phyloP scores from a whole-genome alignment of 805 yeast genomes.

The Pichia gijzeniarum region DNA sequence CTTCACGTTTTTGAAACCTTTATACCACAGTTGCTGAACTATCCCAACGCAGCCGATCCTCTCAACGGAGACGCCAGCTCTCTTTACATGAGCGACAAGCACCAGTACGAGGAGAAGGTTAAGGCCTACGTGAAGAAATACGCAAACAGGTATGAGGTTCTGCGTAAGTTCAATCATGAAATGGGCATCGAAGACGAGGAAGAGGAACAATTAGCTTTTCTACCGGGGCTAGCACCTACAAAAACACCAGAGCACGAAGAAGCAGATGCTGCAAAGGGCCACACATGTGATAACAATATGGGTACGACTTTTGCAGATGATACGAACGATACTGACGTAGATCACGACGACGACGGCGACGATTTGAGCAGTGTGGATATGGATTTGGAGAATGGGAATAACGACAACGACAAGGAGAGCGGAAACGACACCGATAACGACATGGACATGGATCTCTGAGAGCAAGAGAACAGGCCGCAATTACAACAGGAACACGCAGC shows the following conservation, averaged over 20 bases:
- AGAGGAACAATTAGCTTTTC: too few relatives aligned
- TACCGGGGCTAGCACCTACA: too few relatives aligned
- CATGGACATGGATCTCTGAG: constrained; percentile 6
- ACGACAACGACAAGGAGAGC: not conserved
- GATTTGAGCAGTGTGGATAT: constrained; percentile 5
- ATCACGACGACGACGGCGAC: not conserved
- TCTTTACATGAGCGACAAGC: constrained; percentile 62
- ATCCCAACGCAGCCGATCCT: constrained; percentile 94
- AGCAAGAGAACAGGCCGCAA: too few relatives aligned
- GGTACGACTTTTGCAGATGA: constrained; percentile 3
- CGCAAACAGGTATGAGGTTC: constrained; percentile 40
- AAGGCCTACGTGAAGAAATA: constrained; percentile 66
- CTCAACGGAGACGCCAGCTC: constrained; percentile 86
- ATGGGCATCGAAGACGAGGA: constrained; percentile 14
- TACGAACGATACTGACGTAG: constrained; percentile 17
- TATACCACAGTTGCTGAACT: constrained; percentile 82
- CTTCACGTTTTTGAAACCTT: constrained; percentile 87
- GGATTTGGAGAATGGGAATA: not conserved
- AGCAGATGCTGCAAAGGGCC: constrained; percentile 12
- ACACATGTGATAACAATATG: constrained; percentile 15
- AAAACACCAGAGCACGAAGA: too few relatives aligned
- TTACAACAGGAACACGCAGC: too few relatives aligned
- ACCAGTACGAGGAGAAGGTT: constrained; percentile 61
- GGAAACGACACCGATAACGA: not conserved
- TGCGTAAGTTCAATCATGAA: constrained; percentile 21